phyloP scores from a whole-genome alignment of 352 stramenopile species.

The Pythium periplocum region DNA sequence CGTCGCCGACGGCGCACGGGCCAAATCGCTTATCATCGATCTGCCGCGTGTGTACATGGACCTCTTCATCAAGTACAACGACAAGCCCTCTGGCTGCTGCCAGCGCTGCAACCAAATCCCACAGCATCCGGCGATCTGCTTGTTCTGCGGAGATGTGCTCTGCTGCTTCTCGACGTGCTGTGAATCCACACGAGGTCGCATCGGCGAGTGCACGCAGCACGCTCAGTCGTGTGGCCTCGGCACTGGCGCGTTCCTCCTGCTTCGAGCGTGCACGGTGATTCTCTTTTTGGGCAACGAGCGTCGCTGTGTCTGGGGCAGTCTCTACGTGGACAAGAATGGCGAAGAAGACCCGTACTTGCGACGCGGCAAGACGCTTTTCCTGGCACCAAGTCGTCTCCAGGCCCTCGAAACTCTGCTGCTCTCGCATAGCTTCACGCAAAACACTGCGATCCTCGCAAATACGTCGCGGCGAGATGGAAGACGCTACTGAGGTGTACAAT shows the following conservation, averaged over 20 bases:
- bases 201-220: constrained; percentile 77
- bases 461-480: constrained; percentile 68
- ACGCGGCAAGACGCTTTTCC: constrained; percentile 67
- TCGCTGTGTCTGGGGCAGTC: constrained; percentile 74
- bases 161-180: constrained; percentile 80
- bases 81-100: constrained; percentile 52
- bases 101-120: constrained; percentile 51
- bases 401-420: constrained; percentile 69
- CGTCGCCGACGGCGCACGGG: background rate
- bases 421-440: constrained; percentile 67
- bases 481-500: constrained; percentile 41
- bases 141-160: constrained; percentile 67
- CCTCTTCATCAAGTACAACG: constrained; percentile 75
- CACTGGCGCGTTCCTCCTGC: constrained; percentile 54
- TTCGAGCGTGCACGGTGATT: constrained; percentile 77
- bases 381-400: constrained; percentile 44
- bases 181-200: constrained; percentile 34
- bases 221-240: constrained; percentile 59
- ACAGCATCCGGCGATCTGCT: constrained; percentile 67
- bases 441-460: constrained; percentile 74
- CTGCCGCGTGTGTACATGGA: constrained; percentile 79
- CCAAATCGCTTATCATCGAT: constrained; percentile 22
- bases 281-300: constrained; percentile 78
- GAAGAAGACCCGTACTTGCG: constrained; percentile 81
- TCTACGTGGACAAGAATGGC: constrained; percentile 84